Percentiles rank a stretch among this genome's conserved stretches.
Conservation (phyloP, 2,329 filamentous ascomycete genomes). For the Trichoderma oligosporum region DNA sequence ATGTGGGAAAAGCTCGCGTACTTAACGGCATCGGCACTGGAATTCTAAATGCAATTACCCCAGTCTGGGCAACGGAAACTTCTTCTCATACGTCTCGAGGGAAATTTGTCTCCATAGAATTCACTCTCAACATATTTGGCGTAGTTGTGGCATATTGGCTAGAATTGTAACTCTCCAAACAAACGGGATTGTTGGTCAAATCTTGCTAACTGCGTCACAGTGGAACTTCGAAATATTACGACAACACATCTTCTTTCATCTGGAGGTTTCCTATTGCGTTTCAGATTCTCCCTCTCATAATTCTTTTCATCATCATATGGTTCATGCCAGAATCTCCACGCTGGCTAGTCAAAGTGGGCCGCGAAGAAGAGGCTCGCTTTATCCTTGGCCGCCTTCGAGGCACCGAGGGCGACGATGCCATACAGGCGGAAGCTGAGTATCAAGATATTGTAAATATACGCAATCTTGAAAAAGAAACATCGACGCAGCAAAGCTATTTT, state of each 20-base stretch:
- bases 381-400: slow-evolving; percentile 63
- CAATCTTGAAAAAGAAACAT: slow-evolving; percentile 58
- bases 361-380: slow-evolving; percentile 63
- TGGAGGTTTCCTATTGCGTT: slow-evolving; percentile 70
- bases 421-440: slow-evolving; percentile 59
- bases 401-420: slow-evolving; percentile 47
- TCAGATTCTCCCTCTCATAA: slow-evolving; percentile 61
- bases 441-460: slow-evolving; percentile 64
- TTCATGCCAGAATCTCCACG: slow-evolving; percentile 68
- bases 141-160: slow-evolving; percentile 60
- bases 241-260: slow-evolving; percentile 53
- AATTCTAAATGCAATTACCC: slow-evolving; percentile 65
- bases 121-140: slow-evolving; percentile 69
- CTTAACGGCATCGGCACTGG: slow-evolving; percentile 64
- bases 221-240: slow-evolving; percentile 58
- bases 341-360: slow-evolving; percentile 63
- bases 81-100: slow-evolving; percentile 65
- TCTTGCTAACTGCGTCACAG: slow-evolving; percentile 19
- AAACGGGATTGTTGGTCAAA: no score
- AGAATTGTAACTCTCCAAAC: slow-evolving; percentile 38
- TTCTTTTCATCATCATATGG: slow-evolving; percentile 55
- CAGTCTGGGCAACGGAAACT: slow-evolving; percentile 68
- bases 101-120: slow-evolving; percentile 67
- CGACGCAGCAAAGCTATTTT: slow-evolving; percentile 55
- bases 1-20: slow-evolving; percentile 24